Conservation (phyloP, 495 filamentous ascomycete species). For the Penicillium coprophilum region DNA sequence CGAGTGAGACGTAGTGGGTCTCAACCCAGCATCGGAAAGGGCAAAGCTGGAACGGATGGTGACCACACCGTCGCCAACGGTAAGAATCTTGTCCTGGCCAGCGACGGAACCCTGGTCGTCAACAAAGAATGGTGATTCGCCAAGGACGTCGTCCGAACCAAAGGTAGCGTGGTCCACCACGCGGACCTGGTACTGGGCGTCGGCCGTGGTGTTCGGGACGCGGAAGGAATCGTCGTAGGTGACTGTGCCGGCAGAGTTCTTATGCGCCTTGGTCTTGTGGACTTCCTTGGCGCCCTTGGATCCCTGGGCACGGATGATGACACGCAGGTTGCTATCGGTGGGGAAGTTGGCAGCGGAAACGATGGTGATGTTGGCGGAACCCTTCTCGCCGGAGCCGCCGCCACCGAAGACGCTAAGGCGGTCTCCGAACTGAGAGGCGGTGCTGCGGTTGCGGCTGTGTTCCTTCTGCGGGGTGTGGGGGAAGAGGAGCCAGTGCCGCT, state of each 20-base stretch:
- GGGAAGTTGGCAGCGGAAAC: conserved; percentile 79
- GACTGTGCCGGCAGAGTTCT: conserved; percentile 56
- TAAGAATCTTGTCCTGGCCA: conserved; percentile 71
- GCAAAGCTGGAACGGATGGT: conserved; percentile 65
- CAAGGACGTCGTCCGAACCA: conserved; percentile 74
- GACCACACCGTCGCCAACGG: conserved; percentile 66
- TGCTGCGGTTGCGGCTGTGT: conserved; percentile 68
- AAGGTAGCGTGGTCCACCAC: conserved; percentile 84
- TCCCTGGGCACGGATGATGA: conserved; percentile 64
- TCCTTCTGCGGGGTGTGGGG: conserved; percentile 38
- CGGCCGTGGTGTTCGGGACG: conserved; percentile 68
- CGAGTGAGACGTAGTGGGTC: conserved; percentile 43
- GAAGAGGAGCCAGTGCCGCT: conserved; percentile 33
- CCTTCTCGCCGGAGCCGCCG: conserved; percentile 56
- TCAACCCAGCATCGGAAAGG: conserved; percentile 26
- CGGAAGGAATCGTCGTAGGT: conserved; percentile 79
- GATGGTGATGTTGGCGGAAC: conserved; percentile 78
- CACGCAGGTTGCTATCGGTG: conserved; percentile 73
- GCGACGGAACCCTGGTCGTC: conserved; percentile 67
- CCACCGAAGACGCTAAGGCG: conserved; percentile 51
- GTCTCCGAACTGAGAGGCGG: conserved; percentile 53
- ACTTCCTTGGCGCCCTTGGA: conserved; percentile 71
- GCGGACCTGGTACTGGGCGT: conserved; percentile 80
- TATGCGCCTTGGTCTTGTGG: conserved; percentile 80
- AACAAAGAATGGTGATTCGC: conserved; percentile 85